Evolutionary conservation across 1,284 basidiomycete species (phyloP), one percentile per base, ranked within the genome.

Genomic region (Cerrena zonata): DNA sequence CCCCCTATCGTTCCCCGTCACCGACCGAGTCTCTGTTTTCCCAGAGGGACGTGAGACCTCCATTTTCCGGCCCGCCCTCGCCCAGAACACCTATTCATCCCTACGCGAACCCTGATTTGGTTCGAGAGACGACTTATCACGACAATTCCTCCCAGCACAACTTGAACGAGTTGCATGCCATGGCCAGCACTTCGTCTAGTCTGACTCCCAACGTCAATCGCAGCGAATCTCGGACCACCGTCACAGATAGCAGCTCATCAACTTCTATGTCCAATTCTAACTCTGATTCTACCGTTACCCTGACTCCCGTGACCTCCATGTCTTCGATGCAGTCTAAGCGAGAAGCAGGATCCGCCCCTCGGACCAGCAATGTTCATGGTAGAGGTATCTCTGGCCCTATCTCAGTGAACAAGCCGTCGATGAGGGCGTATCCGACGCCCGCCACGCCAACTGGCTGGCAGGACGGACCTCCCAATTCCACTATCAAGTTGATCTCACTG

Each of bases 41-140:
- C 3, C 58, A 57, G 36, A 23, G 51, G 4, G 63, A 62, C 30
- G 50, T 44, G 23, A 43, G 58, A 49, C 38, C 58, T 49, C 55
- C 59, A 3, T 49, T 53, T 12, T 53, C 60, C 15, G 54, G 54
- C 13, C 57, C 56, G 52, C 51, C 58, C 38, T 61, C 61, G 19
- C 57, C 58, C 7, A 58, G 57, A 41, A 52, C 61, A 5, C 54
- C 60, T 25, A 51, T 34, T 37, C 86, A 89, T 66, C 87, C 87
- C 36, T 89, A 88, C 61, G 87, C 86, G 48, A 87, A 89, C 57
- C 85, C 87, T 5, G 82, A 87, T 53, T 68, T 84, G 56, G 67
- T 52, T 36, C 60, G 46, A 69, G 55, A 75, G 48, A 69, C 69
- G 45, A 61, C 69, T 24, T 61, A 67, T 42, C 66, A 69, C 22